These are phyloP conservation scores for Globisporangium recalcitrans DNA, from an alignment of 352 stramenopile genomes.

Conservation along the genomic window DNA sequence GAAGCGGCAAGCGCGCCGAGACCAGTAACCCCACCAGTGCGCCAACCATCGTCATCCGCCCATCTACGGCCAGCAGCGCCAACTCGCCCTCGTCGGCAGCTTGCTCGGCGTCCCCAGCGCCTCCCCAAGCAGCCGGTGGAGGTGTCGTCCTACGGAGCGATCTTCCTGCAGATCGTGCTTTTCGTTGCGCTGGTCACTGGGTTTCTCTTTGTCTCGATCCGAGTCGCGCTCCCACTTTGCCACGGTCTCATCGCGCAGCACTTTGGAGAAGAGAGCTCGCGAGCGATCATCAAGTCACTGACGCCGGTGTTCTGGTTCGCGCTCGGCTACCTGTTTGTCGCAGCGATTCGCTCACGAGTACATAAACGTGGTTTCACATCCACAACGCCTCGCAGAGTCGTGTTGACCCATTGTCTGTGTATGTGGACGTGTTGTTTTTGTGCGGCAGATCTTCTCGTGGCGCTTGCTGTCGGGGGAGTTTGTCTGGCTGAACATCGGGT, in stretches of 20 bases:
- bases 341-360: slow-evolving; percentile 38
- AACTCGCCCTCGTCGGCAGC: neutral
- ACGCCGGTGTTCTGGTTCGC: slow-evolving; percentile 53
- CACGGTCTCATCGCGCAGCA: slow-evolving; percentile 21
- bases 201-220: slow-evolving; percentile 7
- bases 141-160: slow-evolving; percentile 8
- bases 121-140: slow-evolving; percentile 9
- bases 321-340: slow-evolving; percentile 43
- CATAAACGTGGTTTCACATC: neutral
- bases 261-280: slow-evolving; percentile 23
- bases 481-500: slow-evolving; percentile 25
- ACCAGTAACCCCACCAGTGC: neutral
- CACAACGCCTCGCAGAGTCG: no score
- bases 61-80: neutral
- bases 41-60: neutral
- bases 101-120: neutral
- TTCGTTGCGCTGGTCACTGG: slow-evolving; percentile 13
- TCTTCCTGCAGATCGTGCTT: slow-evolving; percentile 16
- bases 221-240: slow-evolving; percentile 22
- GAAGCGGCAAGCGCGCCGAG: neutral
- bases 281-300: slow-evolving; percentile 26
- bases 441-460: slow-evolving; percentile 45
- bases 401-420: neutral
- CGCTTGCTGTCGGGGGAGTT: slow-evolving; percentile 38
- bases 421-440: neutral